Conservation (phyloP, 1,284 basidiomycete genomes). For the Tylopilus orsonianus region DNA sequence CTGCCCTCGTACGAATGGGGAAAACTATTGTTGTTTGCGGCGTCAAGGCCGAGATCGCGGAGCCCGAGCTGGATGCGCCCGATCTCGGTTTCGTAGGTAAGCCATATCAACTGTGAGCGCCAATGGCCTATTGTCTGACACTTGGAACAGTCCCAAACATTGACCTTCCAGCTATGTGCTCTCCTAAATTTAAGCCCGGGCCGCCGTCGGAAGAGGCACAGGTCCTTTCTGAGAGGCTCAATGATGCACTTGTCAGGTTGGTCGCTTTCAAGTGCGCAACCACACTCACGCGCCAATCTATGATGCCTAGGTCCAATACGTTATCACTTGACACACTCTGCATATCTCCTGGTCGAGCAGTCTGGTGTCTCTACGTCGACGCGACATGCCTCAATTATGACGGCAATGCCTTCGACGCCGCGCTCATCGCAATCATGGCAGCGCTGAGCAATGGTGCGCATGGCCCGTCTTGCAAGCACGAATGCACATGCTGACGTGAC, state of each 20-base stretch:
- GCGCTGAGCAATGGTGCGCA: constrained; percentile 82
- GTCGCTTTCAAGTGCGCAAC: too few species aligned
- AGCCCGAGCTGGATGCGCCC: constrained; percentile 78
- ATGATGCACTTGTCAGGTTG: constrained; percentile 75
- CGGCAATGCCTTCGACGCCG: constrained; percentile 92
- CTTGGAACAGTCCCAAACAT: constrained; percentile 73
- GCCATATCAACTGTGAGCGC: background rate
- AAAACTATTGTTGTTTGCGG: constrained; percentile 91
- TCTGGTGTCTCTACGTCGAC: constrained; percentile 92
- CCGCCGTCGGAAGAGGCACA: constrained; percentile 93
- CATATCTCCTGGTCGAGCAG: constrained; percentile 79
- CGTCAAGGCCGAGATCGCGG: constrained; percentile 91
- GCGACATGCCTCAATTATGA: constrained; percentile 96
- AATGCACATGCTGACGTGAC: background rate
- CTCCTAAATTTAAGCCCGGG: constrained; percentile 90
- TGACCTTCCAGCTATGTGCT: constrained; percentile 91
- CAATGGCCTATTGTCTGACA: background rate
- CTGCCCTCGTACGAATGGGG: constrained; percentile 85
- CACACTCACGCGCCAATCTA: background rate
- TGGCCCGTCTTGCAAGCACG: background rate
- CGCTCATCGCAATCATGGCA: constrained; percentile 83
- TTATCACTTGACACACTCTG: constrained; percentile 71
- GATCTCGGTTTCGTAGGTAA: constrained; percentile 80
- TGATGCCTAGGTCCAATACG: constrained; percentile 59
- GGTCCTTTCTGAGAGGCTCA: constrained; percentile 78